Evolutionary conservation across 1,284 basidiomycete species (phyloP).

Genomic region (Inonotus hispidus): DNA sequence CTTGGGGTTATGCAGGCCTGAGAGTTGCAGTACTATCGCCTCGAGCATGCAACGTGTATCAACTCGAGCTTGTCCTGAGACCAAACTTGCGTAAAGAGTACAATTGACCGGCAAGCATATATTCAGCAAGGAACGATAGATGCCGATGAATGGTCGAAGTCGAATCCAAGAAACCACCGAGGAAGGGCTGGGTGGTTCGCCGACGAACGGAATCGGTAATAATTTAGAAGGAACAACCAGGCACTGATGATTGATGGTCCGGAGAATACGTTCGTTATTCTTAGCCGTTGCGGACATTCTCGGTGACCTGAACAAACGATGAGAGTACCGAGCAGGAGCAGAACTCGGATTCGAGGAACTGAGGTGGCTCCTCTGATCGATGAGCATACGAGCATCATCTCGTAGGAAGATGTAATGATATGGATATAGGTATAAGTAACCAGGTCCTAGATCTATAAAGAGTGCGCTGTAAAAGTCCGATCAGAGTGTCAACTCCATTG

Average conservation of each 20-base stretch:
- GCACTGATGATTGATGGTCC: not conserved
- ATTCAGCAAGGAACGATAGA: not conserved
- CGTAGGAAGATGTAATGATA: not conserved
- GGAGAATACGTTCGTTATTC: not conserved
- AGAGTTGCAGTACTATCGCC: too few relatives aligned
- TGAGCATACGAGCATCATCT: not conserved
- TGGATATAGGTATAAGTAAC: not conserved
- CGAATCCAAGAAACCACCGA: not conserved
- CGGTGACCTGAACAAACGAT: not conserved
- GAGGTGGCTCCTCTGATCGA: not conserved
- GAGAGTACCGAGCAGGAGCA: not conserved
- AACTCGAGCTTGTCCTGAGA: not conserved
- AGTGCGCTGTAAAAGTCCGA: too few relatives aligned
- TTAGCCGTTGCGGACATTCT: not conserved
- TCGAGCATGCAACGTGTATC: too few relatives aligned
- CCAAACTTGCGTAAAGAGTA: not conserved
- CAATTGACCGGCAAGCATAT: not conserved
- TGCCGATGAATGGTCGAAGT: not conserved
- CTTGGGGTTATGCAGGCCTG: too few relatives aligned
- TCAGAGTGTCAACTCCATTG: too few relatives aligned
- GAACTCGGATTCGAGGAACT: not conserved
- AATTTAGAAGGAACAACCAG: not conserved
- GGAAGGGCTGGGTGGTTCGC: not conserved
- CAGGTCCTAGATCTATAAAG: too few relatives aligned
- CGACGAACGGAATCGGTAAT: not conserved